phyloP scores from a whole-genome alignment of 345 rosid species.

The Limnanthes douglasii region DNA sequence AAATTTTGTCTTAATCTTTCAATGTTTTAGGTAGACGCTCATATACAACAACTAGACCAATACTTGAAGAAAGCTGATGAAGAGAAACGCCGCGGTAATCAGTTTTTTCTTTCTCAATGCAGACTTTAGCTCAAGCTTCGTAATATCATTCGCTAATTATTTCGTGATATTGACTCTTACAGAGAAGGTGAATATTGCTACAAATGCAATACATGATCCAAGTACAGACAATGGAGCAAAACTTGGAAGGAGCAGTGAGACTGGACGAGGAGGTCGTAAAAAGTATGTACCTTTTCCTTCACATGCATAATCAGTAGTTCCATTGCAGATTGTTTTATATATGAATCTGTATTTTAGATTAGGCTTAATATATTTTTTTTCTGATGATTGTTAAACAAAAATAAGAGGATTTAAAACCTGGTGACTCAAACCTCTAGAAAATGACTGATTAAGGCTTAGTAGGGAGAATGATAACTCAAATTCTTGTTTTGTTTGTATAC shows the following conservation, averaged over 20 bases:
- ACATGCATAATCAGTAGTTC: constrained; percentile 4
- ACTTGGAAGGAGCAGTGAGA: constrained; percentile 52
- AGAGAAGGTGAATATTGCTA: constrained; percentile 54
- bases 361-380: background rate
- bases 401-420: background rate
- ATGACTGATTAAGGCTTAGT: background rate
- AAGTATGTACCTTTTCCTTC: constrained; percentile 35
- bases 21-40: constrained; percentile 79
- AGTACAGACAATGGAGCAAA: constrained; percentile 29
- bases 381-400: background rate
- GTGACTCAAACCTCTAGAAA: background rate
- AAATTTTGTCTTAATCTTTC: no score
- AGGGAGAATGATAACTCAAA: background rate
- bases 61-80: constrained; percentile 66
- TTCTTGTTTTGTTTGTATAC: background rate
- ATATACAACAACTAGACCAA: constrained; percentile 90
- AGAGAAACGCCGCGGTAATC: constrained; percentile 63
- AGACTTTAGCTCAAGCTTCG: constrained; percentile 2
- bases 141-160: background rate
- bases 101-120: constrained; percentile 1
- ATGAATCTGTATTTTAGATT: background rate
- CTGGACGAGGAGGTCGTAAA: constrained; percentile 95
- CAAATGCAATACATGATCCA: constrained; percentile 25
- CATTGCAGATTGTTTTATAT: background rate
- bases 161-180: constrained; percentile 7